Percentiles rank a stretch among this genome's conserved stretches.
Conservation (phyloP, 2,329 filamentous ascomycete genomes). For the Lecanoromycetidae sp. region DNA sequence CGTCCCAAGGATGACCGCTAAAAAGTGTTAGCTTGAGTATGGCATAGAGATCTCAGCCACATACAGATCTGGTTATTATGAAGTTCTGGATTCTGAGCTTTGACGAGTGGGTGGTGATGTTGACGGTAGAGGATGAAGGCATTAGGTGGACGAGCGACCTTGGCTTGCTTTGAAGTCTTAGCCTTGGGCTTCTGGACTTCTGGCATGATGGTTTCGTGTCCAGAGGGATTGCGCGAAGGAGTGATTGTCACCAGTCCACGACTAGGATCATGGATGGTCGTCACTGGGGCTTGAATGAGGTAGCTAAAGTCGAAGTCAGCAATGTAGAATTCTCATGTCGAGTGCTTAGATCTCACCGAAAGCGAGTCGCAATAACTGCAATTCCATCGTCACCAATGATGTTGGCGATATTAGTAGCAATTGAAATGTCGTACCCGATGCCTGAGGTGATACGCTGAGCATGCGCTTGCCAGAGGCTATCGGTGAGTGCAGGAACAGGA, state of each 20-base stretch:
- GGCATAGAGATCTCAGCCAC: neutral
- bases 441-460: neutral
- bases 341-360: neutral
- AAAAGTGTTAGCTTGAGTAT: constrained; percentile 11
- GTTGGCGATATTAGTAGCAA: neutral
- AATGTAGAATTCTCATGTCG: neutral
- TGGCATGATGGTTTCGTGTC: constrained; percentile 2
- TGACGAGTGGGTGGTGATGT: constrained; percentile 28
- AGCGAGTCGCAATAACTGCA: neutral
- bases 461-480: neutral
- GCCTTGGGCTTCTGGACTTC: neutral
- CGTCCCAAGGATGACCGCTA: constrained; percentile 31
- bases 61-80: constrained; percentile 33
- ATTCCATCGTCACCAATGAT: neutral
- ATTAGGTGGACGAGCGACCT: constrained; percentile 35
- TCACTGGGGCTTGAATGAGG: neutral
- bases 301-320: neutral
- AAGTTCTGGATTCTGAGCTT: constrained; percentile 29
- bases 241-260: neutral
- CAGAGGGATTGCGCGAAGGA: neutral
- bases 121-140: constrained; percentile 36
- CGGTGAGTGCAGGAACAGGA: neutral
- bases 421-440: neutral
- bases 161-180: constrained; percentile 17
- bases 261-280: neutral